Evolutionary conservation across 768 basidiomycete species (phyloP), one percentile per base, ranked within the genome.

Genomic region (Cyclocybe cylindracea): DNA sequence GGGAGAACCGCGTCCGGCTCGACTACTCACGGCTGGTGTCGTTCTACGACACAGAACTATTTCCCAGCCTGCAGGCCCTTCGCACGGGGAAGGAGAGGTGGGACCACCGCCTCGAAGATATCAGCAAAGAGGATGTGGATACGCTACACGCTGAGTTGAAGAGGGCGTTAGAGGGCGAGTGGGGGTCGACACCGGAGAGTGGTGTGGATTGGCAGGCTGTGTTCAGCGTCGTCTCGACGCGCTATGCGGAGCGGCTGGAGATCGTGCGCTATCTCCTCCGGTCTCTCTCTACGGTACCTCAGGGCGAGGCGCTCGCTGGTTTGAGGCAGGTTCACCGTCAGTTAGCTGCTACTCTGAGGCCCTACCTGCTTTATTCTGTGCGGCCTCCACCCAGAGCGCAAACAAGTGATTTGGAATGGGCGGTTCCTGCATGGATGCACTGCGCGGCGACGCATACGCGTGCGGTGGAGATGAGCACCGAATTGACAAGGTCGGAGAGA

Each of bases 161-260:
- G 10, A 58, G 60, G 1, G 56, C 65, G 10, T 54, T 74, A 7
- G 46, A 39, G 6, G 49, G 52, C 5, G 24, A 24, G 24, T 49
- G 55, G 8, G 46, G 53, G 1, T n/a, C n/a, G n/a, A 41, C 55
- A 14, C 39, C 34, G 13, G 59, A 54, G 10, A 77, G 70, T 44
- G 68, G 66, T 0, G 49, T 78, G 2, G 76, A 80, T 56, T 80
- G 79, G 79, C 58, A 59, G 24, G 64, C 67, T 3, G 60, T 78
- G 34, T 56, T 69, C 11, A 65, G 67, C 7, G 66, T 71, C 34
- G 59, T 79, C 16, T 62, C 68, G 2, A 67, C 78, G 39, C 73
- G 77, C 5, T 76, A 75, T 46, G 67, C 66, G 5, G 69, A 68
- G 13, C 62, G 79, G n/a, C 62, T 82, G 10, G 73, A 78, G 47